Conservation (phyloP, 2,329 filamentous ascomycete species). For the Rhinocladiella similis region DNA sequence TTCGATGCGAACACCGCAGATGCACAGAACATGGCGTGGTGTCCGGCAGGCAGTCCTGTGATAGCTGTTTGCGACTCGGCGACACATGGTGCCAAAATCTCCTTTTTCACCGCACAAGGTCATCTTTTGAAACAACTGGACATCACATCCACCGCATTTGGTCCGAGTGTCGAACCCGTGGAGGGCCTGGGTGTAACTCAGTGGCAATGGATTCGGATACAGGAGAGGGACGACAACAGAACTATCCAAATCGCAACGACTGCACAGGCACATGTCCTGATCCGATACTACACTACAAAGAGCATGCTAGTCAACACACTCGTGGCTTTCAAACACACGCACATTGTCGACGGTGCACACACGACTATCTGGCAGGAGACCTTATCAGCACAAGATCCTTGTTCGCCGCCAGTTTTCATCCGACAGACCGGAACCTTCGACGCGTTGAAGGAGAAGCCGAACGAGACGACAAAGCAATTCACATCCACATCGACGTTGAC, state of each 20-base stretch:
- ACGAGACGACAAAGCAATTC: not conserved
- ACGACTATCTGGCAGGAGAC: constrained; percentile 26
- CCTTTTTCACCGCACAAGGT: constrained; percentile 27
- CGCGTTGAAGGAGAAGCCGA: not conserved
- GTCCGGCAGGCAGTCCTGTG: constrained; percentile 20
- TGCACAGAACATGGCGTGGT: constrained; percentile 26
- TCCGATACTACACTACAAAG: constrained; percentile 15
- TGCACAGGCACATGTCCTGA: constrained; percentile 20
- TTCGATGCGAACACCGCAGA: constrained; percentile 24
- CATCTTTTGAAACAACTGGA: constrained; percentile 26
- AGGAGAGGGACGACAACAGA: not conserved
- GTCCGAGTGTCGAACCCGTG: not conserved
- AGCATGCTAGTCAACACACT: constrained; percentile 8
- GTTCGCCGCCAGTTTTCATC: constrained; percentile 10
- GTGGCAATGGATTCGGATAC: constrained; percentile 10
- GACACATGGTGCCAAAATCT: constrained; percentile 21
- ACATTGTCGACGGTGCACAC: constrained; percentile 19
- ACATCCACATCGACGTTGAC: not conserved
- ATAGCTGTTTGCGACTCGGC: constrained; percentile 25
- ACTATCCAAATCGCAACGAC: constrained; percentile 18
- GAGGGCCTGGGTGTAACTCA: constrained; percentile 19
- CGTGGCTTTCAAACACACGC: constrained; percentile 18
- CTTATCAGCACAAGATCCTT: not conserved
- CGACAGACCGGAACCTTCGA: constrained; percentile 20
- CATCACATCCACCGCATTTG: constrained; percentile 13